Evolutionary conservation across 192 early-diverging fungal species (phyloP).

Genomic region (Globomyces pollinis-pini): DNA sequence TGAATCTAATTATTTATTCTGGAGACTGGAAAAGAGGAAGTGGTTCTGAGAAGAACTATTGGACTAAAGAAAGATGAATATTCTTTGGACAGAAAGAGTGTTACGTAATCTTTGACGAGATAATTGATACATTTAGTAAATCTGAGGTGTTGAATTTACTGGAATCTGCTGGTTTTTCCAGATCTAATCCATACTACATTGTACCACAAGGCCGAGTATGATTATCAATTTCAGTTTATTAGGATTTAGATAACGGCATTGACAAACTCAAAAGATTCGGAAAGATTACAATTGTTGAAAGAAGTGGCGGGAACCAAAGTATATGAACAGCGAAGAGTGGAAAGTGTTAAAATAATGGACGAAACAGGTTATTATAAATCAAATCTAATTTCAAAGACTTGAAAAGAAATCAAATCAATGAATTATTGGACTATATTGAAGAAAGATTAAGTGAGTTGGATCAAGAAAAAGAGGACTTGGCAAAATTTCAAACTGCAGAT

Average conservation of each 20-base stretch:
- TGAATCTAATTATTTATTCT: background rate
- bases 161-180: slow-evolving; percentile 92
- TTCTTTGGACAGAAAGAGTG: slow-evolving; percentile 87
- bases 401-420: slow-evolving; percentile 82
- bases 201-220: slow-evolving; percentile 91
- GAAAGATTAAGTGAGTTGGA: slow-evolving; percentile 85
- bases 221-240: background rate
- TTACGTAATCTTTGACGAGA: slow-evolving; percentile 60
- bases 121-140: too few species aligned
- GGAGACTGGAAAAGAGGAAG: slow-evolving; percentile 87
- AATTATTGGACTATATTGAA: slow-evolving; percentile 79
- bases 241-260: slow-evolving; percentile 68
- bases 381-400: slow-evolving; percentile 65
- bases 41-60: slow-evolving; percentile 86
- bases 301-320: slow-evolving; percentile 97
- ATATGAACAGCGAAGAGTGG: slow-evolving; percentile 84
- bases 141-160: slow-evolving; percentile 87
- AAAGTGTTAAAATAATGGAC: slow-evolving; percentile 85
- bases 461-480: slow-evolving; percentile 87
- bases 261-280: slow-evolving; percentile 89
- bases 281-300: slow-evolving; percentile 83
- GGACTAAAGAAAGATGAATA: slow-evolving; percentile 98
- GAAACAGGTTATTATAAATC: too few species aligned
- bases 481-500: slow-evolving; percentile 80
- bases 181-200: slow-evolving; percentile 97